These are phyloP conservation scores for Delitschia confertaspora DNA, from an alignment of 495 filamentous ascomycete species.

Conservation along the genomic window DNA sequence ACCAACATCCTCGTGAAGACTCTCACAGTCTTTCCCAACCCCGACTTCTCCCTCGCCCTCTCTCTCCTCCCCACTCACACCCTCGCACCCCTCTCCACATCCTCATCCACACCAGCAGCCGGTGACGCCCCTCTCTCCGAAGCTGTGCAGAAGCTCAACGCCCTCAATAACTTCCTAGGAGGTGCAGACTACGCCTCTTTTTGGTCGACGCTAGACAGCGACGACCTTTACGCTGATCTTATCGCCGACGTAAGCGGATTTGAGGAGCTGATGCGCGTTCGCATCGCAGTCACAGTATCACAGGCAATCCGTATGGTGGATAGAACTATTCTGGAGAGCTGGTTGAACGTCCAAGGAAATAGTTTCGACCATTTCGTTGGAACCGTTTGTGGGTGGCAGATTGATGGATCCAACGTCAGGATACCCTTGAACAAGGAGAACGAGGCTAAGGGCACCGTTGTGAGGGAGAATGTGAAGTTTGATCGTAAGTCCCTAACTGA, in stretches of 20 bases:
- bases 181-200: constrained; percentile 80
- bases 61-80: constrained; percentile 79
- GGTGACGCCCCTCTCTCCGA: constrained; percentile 58
- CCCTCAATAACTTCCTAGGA: constrained; percentile 75
- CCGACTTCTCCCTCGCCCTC: constrained; percentile 88
- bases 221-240: constrained; percentile 93
- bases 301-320: constrained; percentile 81
- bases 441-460: constrained; percentile 91
- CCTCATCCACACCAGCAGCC: constrained; percentile 35
- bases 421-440: constrained; percentile 95
- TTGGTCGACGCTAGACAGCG: constrained; percentile 86
- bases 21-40: constrained; percentile 91
- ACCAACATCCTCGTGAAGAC: constrained; percentile 98
- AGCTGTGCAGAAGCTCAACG: constrained; percentile 79
- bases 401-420: constrained; percentile 55
- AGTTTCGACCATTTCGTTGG: constrained; percentile 70
- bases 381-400: constrained; percentile 80
- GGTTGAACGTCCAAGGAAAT: constrained; percentile 68
- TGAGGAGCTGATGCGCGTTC: constrained; percentile 87
- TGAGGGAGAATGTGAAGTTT: constrained; percentile 92
- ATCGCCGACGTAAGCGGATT: constrained; percentile 91
- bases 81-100: constrained; percentile 45
- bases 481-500: constrained; percentile 47
- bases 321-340: constrained; percentile 67
- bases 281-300: constrained; percentile 81